Evolutionary conservation across 1,139 yeast genomes (phyloP), one percentile per base, ranked within the genome.

Genomic region (Taphrina betulina): DNA sequence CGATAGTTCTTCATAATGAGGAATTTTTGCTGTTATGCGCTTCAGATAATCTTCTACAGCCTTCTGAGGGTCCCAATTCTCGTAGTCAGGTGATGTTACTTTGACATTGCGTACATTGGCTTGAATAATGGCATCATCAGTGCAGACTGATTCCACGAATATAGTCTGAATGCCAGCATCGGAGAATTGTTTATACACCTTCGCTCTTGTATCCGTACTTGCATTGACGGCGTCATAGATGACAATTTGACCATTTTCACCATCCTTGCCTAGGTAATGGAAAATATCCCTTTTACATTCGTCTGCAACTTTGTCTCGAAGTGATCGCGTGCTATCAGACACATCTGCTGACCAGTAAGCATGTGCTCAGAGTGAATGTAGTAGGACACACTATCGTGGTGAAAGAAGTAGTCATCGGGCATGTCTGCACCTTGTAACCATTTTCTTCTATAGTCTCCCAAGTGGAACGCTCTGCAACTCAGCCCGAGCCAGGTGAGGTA

Each of bases 191-290:
- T 75, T 74, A 48, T 78, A 78, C 55, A 92, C 71, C 28, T 77
- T 78, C 16, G 76, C 66, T 63, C 98, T 77, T 63, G 83, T 85
- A 57, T 77, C 77, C 16, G 84, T 81, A 45, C 84, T 73, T 1
- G 95, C 95, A 69, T 94, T 92, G 58, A 92, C 87, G 0, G 97
- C 98, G 70, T 92, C 99, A 68, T 88, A 92, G 35, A 94, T 86
- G 14, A 95, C 98, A 24, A 94, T 87, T 71, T 92, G 98, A 10
- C 71, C 71, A 66, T 77, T 78, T 61, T 83, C 87, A 34, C 80
- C 78, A 60, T 78, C 78, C 68, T 86, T 88, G 68, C 88, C 31
- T 12, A 50, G 41, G 14, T 22, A 92, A 38, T 74, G 73, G 57
- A 78, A 69, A 68, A 92, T 81, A 67, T 88, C 97, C 53, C 72